Base-by-base conservation (phyloP, 371 early-diverging fungal species). In the Lichtheimia hyalospora region DNA sequence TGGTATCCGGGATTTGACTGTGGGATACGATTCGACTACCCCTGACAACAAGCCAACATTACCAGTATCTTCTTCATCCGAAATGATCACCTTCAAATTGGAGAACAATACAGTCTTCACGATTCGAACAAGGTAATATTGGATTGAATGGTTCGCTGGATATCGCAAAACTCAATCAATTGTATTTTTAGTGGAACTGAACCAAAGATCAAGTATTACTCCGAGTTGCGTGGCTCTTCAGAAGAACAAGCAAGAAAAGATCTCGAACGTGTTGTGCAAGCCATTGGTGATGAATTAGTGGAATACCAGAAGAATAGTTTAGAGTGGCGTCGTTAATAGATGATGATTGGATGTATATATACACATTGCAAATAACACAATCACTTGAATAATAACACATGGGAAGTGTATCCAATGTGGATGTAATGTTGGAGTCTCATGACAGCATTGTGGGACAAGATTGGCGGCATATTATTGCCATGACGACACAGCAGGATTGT, bases 151-250 rank as follows among this genome's bases (percentile, higher is more conserved):
- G 10, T 8, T 34, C 6, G 6, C 34, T 2, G 10, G 34, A 34
- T 8, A 34, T n/a, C n/a, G 5, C 10, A 34, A 0, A 34, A 8
- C 10, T 34, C 10, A 34, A 34, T 6, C 2, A 0, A 2, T 34
- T 34, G 8, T 34, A 8, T 57, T 43, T 64, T 50, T 58, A 81
- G 89, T 59, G 97, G 97, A 14, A 97, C 97, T 2, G 97, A 96
- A 69, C 96, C 97, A 53, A 96, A 97, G 73, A 90, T 97, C 75
- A 97, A 97, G 74, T 97, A 92, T 69, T 97, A 97, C 62, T 80
- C 88, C 24, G 98, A 96, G 64, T 79, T 92, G 40, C 78, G 84
- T 40, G 89, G 88, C 14, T 57, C 66, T 7, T 66, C 62, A 15
- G 82, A 83, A 59, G 78, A 71, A 15, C 75, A 85, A 63, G 84